phyloP scores from a whole-genome alignment of 306 rosid species.

The Begonia fuchsioides region DNA sequence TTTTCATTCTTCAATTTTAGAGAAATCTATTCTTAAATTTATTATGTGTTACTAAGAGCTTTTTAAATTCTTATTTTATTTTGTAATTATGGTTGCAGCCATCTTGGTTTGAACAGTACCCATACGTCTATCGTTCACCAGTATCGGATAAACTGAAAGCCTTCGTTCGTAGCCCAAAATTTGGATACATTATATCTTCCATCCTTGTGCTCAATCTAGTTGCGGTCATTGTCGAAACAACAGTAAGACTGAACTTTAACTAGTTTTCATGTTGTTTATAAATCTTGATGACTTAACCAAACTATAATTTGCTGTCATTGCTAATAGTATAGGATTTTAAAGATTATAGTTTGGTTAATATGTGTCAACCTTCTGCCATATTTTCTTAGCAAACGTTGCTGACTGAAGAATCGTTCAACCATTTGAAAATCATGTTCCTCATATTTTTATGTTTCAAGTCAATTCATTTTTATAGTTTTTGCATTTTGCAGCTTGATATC shows the following conservation, averaged over 20 bases:
- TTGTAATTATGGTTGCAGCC: conserved; percentile 44
- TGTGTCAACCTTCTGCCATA: no score
- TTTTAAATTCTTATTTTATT: conserved; percentile 14
- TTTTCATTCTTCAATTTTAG: conserved; percentile 9
- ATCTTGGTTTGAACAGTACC: conserved; percentile 51
- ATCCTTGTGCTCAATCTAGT: conserved; percentile 54
- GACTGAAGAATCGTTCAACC: no score
- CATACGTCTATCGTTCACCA: conserved; percentile 33
- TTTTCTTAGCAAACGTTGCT: no score
- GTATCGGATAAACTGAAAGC: conserved; percentile 50
- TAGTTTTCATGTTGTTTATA: neutral
- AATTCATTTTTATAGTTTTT: neutral
- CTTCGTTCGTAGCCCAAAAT: conserved; percentile 54
- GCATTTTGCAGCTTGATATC: conserved; percentile 77
- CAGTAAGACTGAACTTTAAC: conserved; percentile 41
- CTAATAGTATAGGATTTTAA: no score
- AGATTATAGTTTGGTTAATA: no score
- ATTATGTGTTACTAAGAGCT: conserved; percentile 10
- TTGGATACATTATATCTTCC: conserved; percentile 77
- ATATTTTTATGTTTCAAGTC: no score
- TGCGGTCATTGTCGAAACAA: conserved; percentile 88
- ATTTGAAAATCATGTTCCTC: no score
- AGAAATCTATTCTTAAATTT: conserved; percentile 9
- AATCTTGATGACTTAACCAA: no score
- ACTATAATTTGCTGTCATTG: no score